Evolutionary conservation across 2,329 filamentous ascomycete genomes (phyloP), one percentile per base, ranked within the genome.

Genomic region (Cyanodermella asteris): DNA sequence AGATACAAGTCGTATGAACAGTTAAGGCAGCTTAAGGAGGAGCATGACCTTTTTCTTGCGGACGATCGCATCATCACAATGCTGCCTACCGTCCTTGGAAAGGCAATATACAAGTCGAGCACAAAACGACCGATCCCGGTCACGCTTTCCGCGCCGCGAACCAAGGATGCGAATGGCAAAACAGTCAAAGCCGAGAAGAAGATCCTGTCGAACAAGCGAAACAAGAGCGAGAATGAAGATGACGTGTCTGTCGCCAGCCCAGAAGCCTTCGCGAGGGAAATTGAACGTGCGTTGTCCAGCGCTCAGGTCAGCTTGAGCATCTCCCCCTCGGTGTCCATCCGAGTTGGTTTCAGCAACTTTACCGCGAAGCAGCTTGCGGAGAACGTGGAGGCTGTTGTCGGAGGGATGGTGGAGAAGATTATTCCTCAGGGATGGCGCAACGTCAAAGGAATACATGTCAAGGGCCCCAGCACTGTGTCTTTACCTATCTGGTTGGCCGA

Each of bases 401-500:
- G 61, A 22, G 62, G 60, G 3, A 50, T 93, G 40, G 67, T 81
- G 5, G 70, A 76, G 33, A 81, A 75, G 47, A 76, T 73, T 43
- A 68, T 93, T 22, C 68, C 81, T 11, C 72, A 84, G 46, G 72
- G 81, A 41, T 93, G 82, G 81, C 67, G 66, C 41, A 87, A 84
- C 46, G 63, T 94, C 34, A 72, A 72, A 48, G 66, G 67, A 34
- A 55, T 97, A 32, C 81, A 91, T 49, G 61, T 97, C 57, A 97
- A 94, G 61, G 78, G 80, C 3, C 73, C 78, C 15, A 70, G 77
- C 42, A 91, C 84, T 4, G 73, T 72, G 32, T 75, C 84, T 6
- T 60, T 97, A 41, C 87, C 87, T n/a, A 71, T 97, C 44, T 97
- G 81, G 77, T 55, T 91, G 43, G 76, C 84, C 4, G 73, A 81